A percentile compares a stretch with the other conserved stretches of the same genome.
These are phyloP conservation scores for Arthromyces matolae DNA, from an alignment of 768 basidiomycete species.

Conservation along the genomic window DNA sequence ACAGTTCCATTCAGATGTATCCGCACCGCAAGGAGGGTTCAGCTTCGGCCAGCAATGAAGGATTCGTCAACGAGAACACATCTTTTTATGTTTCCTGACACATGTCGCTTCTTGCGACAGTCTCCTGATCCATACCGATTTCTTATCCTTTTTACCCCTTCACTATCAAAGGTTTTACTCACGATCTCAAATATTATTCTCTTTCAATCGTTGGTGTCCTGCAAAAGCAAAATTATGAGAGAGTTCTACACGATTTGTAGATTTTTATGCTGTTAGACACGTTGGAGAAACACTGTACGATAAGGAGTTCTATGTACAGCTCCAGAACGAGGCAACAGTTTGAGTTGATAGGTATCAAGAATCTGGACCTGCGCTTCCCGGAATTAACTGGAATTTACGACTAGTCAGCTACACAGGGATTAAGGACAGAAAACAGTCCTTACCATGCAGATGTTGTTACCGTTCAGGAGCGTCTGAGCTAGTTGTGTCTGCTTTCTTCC, in stretches of 20 bases:
- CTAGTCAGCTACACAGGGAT: conserved; percentile 1
- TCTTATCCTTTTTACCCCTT: conserved; percentile 15
- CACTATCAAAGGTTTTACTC: conserved; percentile 5
- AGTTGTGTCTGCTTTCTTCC: conserved; percentile 79
- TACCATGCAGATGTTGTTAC: conserved; percentile 97
- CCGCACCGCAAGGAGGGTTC: conserved; percentile 93
- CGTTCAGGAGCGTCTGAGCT: conserved; percentile 86
- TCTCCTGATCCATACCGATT: conserved; percentile 4
- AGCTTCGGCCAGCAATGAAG: conserved; percentile 75
- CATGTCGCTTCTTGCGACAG: background rate
- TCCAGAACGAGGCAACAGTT: no score
- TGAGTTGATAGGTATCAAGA: no score
- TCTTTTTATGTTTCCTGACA: no score
- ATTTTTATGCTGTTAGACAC: no score
- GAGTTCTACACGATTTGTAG: no score
- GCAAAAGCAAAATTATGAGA: conserved; percentile 1
- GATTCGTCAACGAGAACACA: no score
- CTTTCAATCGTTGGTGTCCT: background rate
- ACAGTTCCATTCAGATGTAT: conserved; percentile 82
- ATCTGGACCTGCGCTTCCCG: conserved; percentile 68
- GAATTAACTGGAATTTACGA: conserved; percentile 54
- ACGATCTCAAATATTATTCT: conserved; percentile 4
- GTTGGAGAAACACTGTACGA: no score
- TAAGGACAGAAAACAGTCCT: conserved; percentile 20
- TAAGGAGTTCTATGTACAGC: no score